phyloP scores from a whole-genome alignment of 495 filamentous ascomycete species.

The Poronia punctata region DNA sequence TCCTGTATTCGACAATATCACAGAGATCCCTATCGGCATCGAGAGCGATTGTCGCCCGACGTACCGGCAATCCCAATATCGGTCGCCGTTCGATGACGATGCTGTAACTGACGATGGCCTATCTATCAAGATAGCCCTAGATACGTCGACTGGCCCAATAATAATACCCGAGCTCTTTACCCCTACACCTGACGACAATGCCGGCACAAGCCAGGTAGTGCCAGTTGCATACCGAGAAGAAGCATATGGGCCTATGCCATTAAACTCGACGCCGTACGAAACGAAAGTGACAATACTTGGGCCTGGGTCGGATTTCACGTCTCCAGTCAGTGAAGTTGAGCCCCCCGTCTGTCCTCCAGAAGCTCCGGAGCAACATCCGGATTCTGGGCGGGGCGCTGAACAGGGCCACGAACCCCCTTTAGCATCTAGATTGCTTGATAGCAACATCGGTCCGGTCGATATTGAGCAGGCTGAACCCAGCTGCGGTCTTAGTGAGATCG shows the following conservation, averaged over 20 bases:
- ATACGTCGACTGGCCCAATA: slow-evolving; percentile 19
- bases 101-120: slow-evolving; percentile 29
- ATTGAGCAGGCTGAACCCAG: slow-evolving; percentile 16
- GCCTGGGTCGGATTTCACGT: slow-evolving; percentile 31
- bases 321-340: slow-evolving; percentile 22
- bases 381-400: slow-evolving; percentile 4
- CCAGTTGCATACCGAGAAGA: slow-evolving; percentile 20
- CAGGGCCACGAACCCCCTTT: slow-evolving; percentile 5
- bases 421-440: slow-evolving; percentile 10
- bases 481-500: slow-evolving; percentile 22
- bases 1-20: slow-evolving; percentile 19
- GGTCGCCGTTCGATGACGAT: slow-evolving; percentile 29
- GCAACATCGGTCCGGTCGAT: slow-evolving; percentile 1
- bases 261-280: slow-evolving; percentile 25
- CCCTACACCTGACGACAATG: slow-evolving; percentile 10
- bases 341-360: slow-evolving; percentile 1
- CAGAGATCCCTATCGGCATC: slow-evolving; percentile 8
- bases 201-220: slow-evolving; percentile 14
- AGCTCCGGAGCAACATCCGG: slow-evolving; percentile 2
- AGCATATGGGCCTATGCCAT: slow-evolving; percentile 34
- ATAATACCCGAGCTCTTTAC: slow-evolving; percentile 6
- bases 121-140: slow-evolving; percentile 36
- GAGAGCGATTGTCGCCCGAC: slow-evolving; percentile 3
- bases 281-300: slow-evolving; percentile 42
- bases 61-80: slow-evolving; percentile 32